phyloP scores from a whole-genome alignment of 176 grass and related monocot genomes.

The Otatea glauca region DNA sequence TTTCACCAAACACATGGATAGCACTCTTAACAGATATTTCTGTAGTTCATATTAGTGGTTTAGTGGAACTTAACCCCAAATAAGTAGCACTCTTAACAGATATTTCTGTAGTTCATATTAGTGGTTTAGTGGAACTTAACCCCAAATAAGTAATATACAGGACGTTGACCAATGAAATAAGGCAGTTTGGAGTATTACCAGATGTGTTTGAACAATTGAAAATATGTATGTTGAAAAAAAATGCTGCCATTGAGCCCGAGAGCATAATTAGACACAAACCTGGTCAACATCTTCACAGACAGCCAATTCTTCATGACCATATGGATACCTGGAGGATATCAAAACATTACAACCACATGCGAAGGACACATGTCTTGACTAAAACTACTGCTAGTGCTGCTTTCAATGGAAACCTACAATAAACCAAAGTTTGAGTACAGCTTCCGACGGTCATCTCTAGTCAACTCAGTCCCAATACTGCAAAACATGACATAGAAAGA shows the following conservation, averaged over 20 bases:
- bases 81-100: neutral
- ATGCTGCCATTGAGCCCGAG: neutral
- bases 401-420: slow-evolving; percentile 61
- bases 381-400: slow-evolving; percentile 18
- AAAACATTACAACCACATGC: slow-evolving; percentile 38
- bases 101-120: neutral
- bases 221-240: neutral
- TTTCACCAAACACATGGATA: slow-evolving; percentile 16
- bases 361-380: slow-evolving; percentile 28
- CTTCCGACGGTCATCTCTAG: slow-evolving; percentile 94
- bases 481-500: slow-evolving; percentile 38
- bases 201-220: slow-evolving; percentile 10
- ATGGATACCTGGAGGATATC: slow-evolving; percentile 67
- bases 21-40: neutral
- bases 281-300: slow-evolving; percentile 98
- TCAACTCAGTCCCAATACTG: slow-evolving; percentile 97
- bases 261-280: slow-evolving; percentile 51
- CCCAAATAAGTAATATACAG: neutral
- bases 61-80: neutral
- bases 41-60: neutral
- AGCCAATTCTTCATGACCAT: slow-evolving; percentile 98
- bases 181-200: neutral
- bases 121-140: neutral
- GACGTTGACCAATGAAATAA: neutral
- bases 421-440: slow-evolving; percentile 97